phyloP scores from a whole-genome alignment of 495 filamentous ascomycete genomes.

The Daldinia caldariorum region DNA sequence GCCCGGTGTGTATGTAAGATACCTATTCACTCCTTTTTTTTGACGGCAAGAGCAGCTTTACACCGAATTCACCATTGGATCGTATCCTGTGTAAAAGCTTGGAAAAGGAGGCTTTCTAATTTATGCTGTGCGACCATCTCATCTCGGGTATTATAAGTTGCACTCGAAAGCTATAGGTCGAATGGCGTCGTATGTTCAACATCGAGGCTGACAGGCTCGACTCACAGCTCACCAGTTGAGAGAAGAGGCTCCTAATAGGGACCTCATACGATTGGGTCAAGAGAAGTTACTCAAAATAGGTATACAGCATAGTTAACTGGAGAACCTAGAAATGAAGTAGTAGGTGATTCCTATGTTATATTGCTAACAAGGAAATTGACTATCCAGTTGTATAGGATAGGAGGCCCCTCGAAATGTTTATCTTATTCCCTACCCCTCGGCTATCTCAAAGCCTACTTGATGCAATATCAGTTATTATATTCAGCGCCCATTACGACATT shows the following conservation, averaged over 20 bases:
- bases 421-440: background rate
- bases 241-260: background rate
- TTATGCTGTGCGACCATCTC: slow-evolving; percentile 5
- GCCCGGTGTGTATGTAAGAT: background rate
- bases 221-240: background rate
- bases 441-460: background rate
- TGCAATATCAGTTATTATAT: background rate
- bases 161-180: background rate
- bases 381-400: background rate
- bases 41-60: background rate
- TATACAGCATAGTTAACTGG: background rate
- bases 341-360: background rate
- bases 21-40: background rate
- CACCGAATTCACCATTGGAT: background rate
- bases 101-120: background rate
- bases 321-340: background rate
- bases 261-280: background rate
- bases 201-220: background rate
- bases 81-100: background rate
- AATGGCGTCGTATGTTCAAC: background rate
- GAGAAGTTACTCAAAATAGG: background rate
- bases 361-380: background rate
- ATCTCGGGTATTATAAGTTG: slow-evolving; percentile 11
- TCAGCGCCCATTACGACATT: background rate
- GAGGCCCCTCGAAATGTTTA: no score